These are phyloP conservation scores for Aspergillus thermomutatus DNA, from an alignment of 2,329 filamentous ascomycete species.

Conservation along the genomic window DNA sequence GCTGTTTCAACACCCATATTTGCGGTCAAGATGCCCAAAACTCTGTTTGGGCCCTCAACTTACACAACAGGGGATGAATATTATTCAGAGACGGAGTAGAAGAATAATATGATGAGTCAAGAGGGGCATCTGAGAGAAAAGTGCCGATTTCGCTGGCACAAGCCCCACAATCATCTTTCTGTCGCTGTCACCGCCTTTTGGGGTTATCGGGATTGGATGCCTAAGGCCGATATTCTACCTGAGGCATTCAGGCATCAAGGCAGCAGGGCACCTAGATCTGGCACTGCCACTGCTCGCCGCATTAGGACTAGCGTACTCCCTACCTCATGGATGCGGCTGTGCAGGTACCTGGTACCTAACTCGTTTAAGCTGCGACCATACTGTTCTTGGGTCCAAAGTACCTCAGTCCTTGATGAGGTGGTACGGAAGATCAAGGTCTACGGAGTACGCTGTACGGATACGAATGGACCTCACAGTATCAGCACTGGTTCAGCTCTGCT, in stretches of 20 bases:
- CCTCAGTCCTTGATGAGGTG: neutral
- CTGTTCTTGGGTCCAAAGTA: neutral
- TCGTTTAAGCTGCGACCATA: neutral
- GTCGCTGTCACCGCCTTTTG: neutral
- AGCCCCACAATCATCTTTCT: conserved; percentile 8
- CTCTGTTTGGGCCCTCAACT: conserved; percentile 5
- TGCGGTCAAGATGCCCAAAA: conserved; percentile 18
- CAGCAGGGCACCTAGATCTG: neutral
- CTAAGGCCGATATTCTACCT: neutral
- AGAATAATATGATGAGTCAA: conserved; percentile 24
- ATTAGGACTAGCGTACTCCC: neutral
- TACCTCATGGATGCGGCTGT: neutral
- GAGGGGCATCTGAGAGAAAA: conserved; percentile 24
- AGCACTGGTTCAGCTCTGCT: neutral
- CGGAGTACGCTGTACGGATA: neutral
- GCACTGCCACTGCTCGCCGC: neutral
- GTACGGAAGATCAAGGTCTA: neutral
- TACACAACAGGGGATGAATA: conserved; percentile 3
- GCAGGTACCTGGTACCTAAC: neutral
- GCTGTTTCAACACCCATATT: conserved; percentile 33
- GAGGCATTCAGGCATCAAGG: neutral
- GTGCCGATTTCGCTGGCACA: conserved; percentile 27
- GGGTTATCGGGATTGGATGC: neutral
- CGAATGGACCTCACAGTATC: neutral
- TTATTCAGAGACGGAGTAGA: neutral